phyloP scores from a whole-genome alignment of 228 moss, liverwort and hornwort genomes.

The Sphagnum magellanicum region DNA sequence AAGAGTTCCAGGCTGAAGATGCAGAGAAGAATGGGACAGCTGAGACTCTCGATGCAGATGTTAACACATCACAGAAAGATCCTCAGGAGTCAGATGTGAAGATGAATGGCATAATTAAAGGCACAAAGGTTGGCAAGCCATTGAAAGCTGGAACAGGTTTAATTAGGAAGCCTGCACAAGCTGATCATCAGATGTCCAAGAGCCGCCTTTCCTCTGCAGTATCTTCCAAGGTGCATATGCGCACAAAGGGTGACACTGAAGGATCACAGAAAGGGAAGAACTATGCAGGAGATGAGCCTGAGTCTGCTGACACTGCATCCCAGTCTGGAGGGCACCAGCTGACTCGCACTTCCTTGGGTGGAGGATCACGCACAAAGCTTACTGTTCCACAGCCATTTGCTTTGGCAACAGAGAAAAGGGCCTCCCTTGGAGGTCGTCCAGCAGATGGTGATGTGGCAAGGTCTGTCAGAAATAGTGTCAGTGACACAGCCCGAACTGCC shows the following conservation, averaged over 20 bases:
- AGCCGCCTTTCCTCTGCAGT: constrained; percentile 35
- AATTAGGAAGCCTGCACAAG: constrained; percentile 32
- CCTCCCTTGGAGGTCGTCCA: constrained; percentile 64
- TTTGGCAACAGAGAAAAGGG: constrained; percentile 79
- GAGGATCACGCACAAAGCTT: constrained; percentile 50
- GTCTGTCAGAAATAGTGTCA: constrained; percentile 1
- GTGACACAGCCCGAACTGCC: background rate
- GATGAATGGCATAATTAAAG: constrained; percentile 10
- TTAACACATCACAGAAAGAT: constrained; percentile 4
- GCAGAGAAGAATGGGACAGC: constrained; percentile 9
- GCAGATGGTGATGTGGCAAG: constrained; percentile 37
- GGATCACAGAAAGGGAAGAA: constrained; percentile 50
- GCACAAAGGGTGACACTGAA: constrained; percentile 31
- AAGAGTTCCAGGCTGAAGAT: constrained; percentile 54
- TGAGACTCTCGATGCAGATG: constrained; percentile 26
- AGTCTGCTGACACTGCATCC: constrained; percentile 41
- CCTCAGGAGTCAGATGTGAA: constrained; percentile 1
- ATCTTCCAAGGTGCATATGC: constrained; percentile 16
- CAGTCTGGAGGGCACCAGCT: constrained; percentile 28
- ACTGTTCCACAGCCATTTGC: constrained; percentile 89
- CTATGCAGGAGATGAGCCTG: constrained; percentile 35
- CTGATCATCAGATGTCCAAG: constrained; percentile 26
- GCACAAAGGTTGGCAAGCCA: constrained; percentile 23
- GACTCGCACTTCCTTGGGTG: constrained; percentile 38
- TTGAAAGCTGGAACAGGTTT: constrained; percentile 15